These are phyloP conservation scores for Plasmopara halstedii DNA, from an alignment of 352 stramenopile species.

Conservation along the genomic window DNA sequence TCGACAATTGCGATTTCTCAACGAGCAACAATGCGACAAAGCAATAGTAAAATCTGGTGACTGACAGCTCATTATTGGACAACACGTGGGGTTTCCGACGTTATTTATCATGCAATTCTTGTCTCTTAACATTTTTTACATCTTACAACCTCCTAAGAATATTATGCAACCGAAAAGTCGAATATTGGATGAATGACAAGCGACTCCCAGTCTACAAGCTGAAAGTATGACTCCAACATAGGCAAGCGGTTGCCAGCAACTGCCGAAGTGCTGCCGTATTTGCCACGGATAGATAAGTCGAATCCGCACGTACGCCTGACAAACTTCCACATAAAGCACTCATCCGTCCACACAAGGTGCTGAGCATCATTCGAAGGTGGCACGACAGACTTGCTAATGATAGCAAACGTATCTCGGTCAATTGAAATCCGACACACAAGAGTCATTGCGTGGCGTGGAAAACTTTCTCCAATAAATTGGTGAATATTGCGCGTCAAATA, in stretches of 20 bases:
- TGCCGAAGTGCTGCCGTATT: conserved; percentile 78
- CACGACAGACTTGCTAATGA: conserved; percentile 77
- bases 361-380: conserved; percentile 73
- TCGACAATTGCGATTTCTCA: too few relatives aligned
- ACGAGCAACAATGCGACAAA: too few relatives aligned
- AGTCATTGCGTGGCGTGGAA: conserved; percentile 75
- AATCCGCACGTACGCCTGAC: conserved; percentile 50
- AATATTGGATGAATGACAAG: conserved; percentile 77
- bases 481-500: conserved; percentile 82
- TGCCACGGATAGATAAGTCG: conserved; percentile 63
- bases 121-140: background rate
- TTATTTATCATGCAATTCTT: too few relatives aligned
- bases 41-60: too few relatives aligned
- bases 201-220: conserved; percentile 80
- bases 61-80: too few relatives aligned
- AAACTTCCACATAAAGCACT: conserved; percentile 85
- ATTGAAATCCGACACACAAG: conserved; percentile 77
- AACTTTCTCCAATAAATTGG: conserved; percentile 83
- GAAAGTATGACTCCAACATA: conserved; percentile 82
- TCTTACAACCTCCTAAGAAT: background rate
- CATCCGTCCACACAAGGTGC: conserved; percentile 82
- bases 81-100: too few relatives aligned
- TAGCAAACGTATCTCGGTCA: conserved; percentile 73
- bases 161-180: conserved; percentile 36
- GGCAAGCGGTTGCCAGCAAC: conserved; percentile 74